Conservation (phyloP, 1,284 basidiomycete genomes). For the Chondrostereum purpureum region DNA sequence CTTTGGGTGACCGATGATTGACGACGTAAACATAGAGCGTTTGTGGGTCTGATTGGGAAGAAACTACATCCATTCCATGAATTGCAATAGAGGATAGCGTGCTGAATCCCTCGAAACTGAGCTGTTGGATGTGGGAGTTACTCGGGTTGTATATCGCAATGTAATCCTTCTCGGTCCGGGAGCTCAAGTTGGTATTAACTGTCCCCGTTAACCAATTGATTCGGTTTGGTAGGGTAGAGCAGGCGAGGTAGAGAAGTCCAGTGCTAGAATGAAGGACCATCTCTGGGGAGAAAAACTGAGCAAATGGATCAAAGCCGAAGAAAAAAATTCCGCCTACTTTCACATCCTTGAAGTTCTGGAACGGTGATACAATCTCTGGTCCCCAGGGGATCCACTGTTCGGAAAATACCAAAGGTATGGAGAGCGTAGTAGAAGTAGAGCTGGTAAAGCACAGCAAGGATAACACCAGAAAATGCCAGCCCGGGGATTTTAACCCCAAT, state of each 20-base stretch:
- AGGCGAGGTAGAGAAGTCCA: constrained; percentile 65
- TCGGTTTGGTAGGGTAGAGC: constrained; percentile 49
- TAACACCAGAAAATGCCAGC: constrained; percentile 22
- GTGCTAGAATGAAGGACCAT: constrained; percentile 47
- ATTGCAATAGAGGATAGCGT: constrained; percentile 42
- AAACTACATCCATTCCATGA: constrained; percentile 71
- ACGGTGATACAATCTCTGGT: constrained; percentile 42
- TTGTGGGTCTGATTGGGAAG: constrained; percentile 39
- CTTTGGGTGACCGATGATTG: constrained; percentile 52
- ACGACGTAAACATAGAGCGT: constrained; percentile 60
- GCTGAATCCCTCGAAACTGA: constrained; percentile 37
- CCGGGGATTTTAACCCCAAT: too few species aligned
- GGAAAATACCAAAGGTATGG: constrained; percentile 32
- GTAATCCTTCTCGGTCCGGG: constrained; percentile 43
- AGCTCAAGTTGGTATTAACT: constrained; percentile 35
- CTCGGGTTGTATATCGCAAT: constrained; percentile 55
- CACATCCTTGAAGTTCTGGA: constrained; percentile 57
- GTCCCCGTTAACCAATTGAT: constrained; percentile 47
- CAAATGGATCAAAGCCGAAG: too few species aligned
- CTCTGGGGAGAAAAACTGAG: constrained; percentile 34
- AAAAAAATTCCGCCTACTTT: too few species aligned
- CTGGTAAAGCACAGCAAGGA: constrained; percentile 33
- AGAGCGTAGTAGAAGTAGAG: constrained; percentile 37
- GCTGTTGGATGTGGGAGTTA: constrained; percentile 38
- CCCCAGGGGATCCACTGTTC: constrained; percentile 35